Evolutionary conservation across 768 basidiomycete species (phyloP), one percentile per base, ranked within the genome.

Genomic region (Phlebiopsis gigantea): DNA sequence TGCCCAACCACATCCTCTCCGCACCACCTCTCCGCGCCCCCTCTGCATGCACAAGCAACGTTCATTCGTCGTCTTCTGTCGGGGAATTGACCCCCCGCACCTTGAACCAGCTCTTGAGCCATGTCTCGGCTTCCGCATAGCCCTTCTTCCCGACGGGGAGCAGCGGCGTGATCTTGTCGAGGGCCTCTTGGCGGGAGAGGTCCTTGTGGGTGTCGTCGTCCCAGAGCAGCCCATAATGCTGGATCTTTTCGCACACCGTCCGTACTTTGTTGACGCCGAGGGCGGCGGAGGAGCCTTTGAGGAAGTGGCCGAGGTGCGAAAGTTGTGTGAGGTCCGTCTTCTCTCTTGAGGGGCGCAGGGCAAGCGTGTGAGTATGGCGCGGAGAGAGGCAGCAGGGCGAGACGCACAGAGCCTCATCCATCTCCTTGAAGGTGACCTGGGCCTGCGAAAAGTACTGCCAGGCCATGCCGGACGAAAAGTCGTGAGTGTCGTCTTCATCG

Each of bases 241-340:
- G 95, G 65, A 98, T 94, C 71, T 81, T 80, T 71, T 93, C 93
- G 75, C 96, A 98, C 24, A 87, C 85, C 15, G 74, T 79, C 68
- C 92, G 88, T 52, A 99, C 94, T 61, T 82, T 81, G 57, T 73
- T 73, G 28, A 95, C 82, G 25, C 97, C 96, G 45, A 99, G 79
- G 2, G 95, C 92, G 26, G 95, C 95, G 12, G 94, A 96, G 2
- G 95, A 98, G 46, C 96, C 96, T 72, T 98, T 99, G 67, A 98
- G 84, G 73, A 91, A 99, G 72, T 99, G 96, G 0, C 95, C 97
- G 9, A 88, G 78, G 17, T 75, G 72, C 2, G 90, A 87, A 17
- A 99, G 81, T 55, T 79, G 68, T 9, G 65, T 62, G 9, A 96
- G 80, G 62, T 94, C 79, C 60, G 84, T 79, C 22, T 39, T 64